Base-by-base conservation (phyloP, 768 basidiomycete genomes). In the Amanita polypyramis region DNA sequence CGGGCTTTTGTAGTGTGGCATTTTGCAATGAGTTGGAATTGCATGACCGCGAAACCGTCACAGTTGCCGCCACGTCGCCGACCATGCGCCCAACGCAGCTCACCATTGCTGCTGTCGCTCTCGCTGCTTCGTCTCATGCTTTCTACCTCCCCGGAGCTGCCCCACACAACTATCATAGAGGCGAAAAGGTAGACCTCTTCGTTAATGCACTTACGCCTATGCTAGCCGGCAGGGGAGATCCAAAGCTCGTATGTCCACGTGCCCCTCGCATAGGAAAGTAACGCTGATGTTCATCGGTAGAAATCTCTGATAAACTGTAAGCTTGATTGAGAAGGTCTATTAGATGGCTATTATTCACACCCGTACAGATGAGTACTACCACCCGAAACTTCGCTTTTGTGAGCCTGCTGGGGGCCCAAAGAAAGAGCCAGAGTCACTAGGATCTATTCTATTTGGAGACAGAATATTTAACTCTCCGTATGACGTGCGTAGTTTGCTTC, bases 371-470 rank as follows among this genome's bases (percentile, higher is more conserved):
- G 95, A 98, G 63, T 97, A 95, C 65, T 98, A 97, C 64, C 78
- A 93, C 58, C 77, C 83, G 2, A 72, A 73, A 45, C 86, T 97
- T 53, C 80, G 80, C 52, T 96, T 97, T 64, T 98, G 95, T 59
- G 59, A 77, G 50, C 95, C 95, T 20, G 65, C 73, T 35, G 82
- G 69, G 15, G 93, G 90, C 8, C 74, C 80, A 17, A 63, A 77
- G 59, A 77, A 77, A 55, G 81, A 82, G 59, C 85, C 90, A 2
- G 93, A 94, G 63, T 85, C 82, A 1, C 68, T 97, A 21, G 95
- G 95, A 5, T 89, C 89, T 14, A 93, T 97, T 56, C 69, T 98
- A n/a, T 96, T 96, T 55, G 95, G 95, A 12, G 95, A 97, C 70
- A 75, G 95, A 53, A 91, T 98, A 56, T 89, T 92, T 63, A 81